A percentile compares a stretch with the other conserved stretches of the same genome.
phyloP scores from a whole-genome alignment of 352 stramenopile genomes.

The Globisporangium viniferum region DNA sequence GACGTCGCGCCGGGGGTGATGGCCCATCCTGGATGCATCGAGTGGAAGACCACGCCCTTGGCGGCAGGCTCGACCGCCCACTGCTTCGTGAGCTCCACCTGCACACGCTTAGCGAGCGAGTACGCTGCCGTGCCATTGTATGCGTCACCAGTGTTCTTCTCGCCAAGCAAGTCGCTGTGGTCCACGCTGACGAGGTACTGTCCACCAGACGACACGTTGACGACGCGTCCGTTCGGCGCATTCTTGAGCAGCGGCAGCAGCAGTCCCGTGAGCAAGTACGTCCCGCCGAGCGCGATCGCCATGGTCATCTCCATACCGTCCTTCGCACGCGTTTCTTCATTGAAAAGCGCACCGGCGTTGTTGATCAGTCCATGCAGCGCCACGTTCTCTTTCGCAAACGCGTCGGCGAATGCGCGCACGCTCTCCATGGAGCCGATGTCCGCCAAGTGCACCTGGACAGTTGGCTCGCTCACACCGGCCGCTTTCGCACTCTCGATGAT shows the following conservation, averaged over 20 bases:
- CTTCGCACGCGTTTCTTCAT: conserved; percentile 28
- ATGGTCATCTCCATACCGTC: conserved; percentile 40
- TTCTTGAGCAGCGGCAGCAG: conserved; percentile 43
- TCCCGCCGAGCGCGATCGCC: conserved; percentile 37
- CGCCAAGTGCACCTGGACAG: conserved; percentile 38
- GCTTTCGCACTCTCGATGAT: conserved; percentile 33
- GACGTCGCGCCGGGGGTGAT: conserved; percentile 35
- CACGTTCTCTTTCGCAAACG: conserved; percentile 20
- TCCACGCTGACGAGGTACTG: conserved; percentile 44
- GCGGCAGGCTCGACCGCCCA: conserved; percentile 32
- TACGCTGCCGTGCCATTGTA: conserved; percentile 42
- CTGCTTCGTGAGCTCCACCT: conserved; percentile 47
- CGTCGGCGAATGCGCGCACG: conserved; percentile 32
- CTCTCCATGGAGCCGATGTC: conserved; percentile 44
- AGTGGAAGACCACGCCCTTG: conserved; percentile 40
- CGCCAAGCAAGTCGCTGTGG: conserved; percentile 25
- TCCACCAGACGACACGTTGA: conserved; percentile 49
- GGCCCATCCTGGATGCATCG: conserved; percentile 52
- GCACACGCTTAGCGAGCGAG: conserved; percentile 39
- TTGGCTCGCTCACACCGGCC: conserved; percentile 24
- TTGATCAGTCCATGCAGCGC: conserved; percentile 44
- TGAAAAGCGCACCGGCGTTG: conserved; percentile 45
- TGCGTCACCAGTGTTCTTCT: conserved; percentile 17
- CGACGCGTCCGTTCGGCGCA: conserved; percentile 34
- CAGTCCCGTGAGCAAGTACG: conserved; percentile 44